Evolutionary conservation across 2,329 filamentous ascomycete genomes (phyloP), one percentile per base, ranked within the genome.

Genomic region (Cladosporium sp.): DNA sequence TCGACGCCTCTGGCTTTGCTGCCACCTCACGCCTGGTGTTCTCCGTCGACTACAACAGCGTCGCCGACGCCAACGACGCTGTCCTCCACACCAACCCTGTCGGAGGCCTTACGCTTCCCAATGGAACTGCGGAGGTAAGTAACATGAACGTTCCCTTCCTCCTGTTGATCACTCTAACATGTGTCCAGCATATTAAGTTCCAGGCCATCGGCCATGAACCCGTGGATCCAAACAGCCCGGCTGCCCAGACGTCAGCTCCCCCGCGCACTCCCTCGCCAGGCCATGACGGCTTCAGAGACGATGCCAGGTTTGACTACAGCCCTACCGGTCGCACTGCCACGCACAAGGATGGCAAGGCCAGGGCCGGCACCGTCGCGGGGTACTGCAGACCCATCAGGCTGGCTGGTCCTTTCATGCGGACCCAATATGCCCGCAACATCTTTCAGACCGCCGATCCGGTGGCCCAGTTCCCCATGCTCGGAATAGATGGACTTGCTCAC

Each of bases 21-120:
- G 8, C 35, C 3, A 21, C 21, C 18, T 46, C 26, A 2, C 44
- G 23, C 16, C 23, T 21, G 4, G 16, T 50, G 7, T 31, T 26
- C 58, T 18, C n/a, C 23, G n/a, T 62, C 23, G 33, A 62, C 10
- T 62, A 55, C n/a, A 33, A 62, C 60, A 62, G 60, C 33, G 49
- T 62, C 23, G 35, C 16, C 31, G 60, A 62, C 18, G 49, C 60
- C 16, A 28, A 11, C 23, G 60, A 62, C 31, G 46, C 49, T 33
- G 40, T 53, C 1, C 60, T 55, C 2, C 21, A 21, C 46, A 62
- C 49, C 8, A 37, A 52, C 21, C 33, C 31, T 5, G 49, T 28
- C 2, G 10, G 3, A 5, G 56, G 56, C 33, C 3, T 37, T 2
- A 28, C 12, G 6, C 31, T 28, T n/a, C 35, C 56, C 3, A 16